Evolutionary conservation across 1,284 basidiomycete species (phyloP).

Genomic region (Rhodotorula sp.): DNA sequence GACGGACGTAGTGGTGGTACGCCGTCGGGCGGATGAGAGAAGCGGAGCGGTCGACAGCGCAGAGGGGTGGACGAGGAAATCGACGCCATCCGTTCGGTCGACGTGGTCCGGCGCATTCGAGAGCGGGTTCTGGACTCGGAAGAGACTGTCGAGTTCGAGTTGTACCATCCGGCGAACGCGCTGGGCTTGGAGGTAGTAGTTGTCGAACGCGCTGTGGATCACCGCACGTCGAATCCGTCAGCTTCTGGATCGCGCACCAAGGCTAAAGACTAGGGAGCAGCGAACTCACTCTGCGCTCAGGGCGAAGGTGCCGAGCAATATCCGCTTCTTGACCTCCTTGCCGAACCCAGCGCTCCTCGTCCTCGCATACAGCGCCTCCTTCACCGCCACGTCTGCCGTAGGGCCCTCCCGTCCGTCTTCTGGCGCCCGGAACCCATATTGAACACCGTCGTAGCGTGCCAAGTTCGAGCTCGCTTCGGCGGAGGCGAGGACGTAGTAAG

Average conservation of each 20-base stretch:
- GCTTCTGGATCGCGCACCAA: too few species aligned
- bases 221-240: too few species aligned
- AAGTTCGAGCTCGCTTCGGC: conserved; percentile 94
- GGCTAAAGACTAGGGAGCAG: background rate
- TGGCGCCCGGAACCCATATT: conserved; percentile 50
- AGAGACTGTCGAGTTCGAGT: conserved; percentile 70
- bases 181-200: conserved; percentile 92
- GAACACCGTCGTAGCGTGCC: conserved; percentile 82
- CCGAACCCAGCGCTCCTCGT: conserved; percentile 68
- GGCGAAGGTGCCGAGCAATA: conserved; percentile 89
- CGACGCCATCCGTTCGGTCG: conserved; percentile 56
- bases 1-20: background rate
- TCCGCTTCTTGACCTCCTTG: conserved; percentile 76
- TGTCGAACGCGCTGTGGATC: conserved; percentile 77
- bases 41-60: conserved; percentile 73
- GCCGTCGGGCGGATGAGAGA: conserved; percentile 47
- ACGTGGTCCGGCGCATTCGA: background rate
- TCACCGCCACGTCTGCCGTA: background rate
- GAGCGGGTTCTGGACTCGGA: conserved; percentile 60
- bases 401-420: background rate
- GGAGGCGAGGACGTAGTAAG: conserved; percentile 91
- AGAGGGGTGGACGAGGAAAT: conserved; percentile 79
- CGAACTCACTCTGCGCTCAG: conserved; percentile 77
- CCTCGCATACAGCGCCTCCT: conserved; percentile 41
- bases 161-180: conserved; percentile 69